Percentiles rank a stretch among this genome's conserved stretches.
Evolutionary conservation across 2,329 filamentous ascomycete species (phyloP).

Genomic region (Cercospora sesami): DNA sequence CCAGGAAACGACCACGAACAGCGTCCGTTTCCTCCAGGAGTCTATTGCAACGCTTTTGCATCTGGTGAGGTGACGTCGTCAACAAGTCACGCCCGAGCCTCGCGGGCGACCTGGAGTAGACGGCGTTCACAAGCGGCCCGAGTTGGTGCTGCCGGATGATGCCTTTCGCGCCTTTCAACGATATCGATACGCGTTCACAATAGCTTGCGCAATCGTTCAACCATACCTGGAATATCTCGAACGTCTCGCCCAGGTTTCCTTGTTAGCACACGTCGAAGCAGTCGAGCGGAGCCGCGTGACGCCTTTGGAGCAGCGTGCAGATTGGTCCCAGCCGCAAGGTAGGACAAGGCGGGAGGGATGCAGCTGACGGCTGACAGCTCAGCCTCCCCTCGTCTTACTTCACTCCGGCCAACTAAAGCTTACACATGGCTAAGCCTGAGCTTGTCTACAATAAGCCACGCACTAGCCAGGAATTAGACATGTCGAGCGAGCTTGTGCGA

Average conservation of each 20-base stretch:
- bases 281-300: neutral
- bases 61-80: neutral
- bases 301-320: neutral
- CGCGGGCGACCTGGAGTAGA: neutral
- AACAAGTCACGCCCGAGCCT: neutral
- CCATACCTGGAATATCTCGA: neutral
- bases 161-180: neutral
- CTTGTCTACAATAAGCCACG: neutral
- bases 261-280: neutral
- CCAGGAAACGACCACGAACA: neutral
- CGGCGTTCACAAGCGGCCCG: neutral
- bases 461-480: neutral
- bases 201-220: neutral
- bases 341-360: neutral
- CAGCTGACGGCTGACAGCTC: neutral
- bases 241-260: neutral
- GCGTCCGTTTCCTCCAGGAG: neutral
- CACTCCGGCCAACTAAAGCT: neutral
- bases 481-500: neutral
- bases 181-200: neutral
- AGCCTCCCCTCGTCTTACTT: neutral
- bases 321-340: neutral
- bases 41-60: neutral
- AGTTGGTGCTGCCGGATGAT: neutral
- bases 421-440: neutral